Conservation (phyloP, 2,329 filamentous ascomycete genomes). For the Kalmusia sp. region DNA sequence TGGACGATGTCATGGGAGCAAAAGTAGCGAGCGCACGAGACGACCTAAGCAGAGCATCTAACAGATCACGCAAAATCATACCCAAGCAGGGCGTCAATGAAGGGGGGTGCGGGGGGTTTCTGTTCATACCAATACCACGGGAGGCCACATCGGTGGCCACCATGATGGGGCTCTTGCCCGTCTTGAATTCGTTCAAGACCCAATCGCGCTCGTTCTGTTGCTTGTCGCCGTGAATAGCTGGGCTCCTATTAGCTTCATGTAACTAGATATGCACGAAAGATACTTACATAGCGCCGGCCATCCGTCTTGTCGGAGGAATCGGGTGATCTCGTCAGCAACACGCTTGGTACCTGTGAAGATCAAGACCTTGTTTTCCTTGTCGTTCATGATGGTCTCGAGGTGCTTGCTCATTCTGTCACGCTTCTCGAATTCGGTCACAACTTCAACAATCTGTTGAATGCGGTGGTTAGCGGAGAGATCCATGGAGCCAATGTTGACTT, state of each 20-base stretch:
- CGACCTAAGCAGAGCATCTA: constrained; percentile 88
- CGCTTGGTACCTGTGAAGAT: constrained; percentile 90
- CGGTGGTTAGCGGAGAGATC: constrained; percentile 96
- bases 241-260: constrained; percentile 46
- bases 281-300: constrained; percentile 94
- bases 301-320: constrained; percentile 95
- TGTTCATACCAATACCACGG: constrained; percentile 99
- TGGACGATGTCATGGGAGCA: constrained; percentile 90
- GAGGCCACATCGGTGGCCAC: constrained; percentile 99
- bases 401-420: constrained; percentile 97
- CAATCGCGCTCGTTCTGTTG: constrained; percentile 99
- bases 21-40: constrained; percentile 76
- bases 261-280: background rate
- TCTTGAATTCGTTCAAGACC: constrained; percentile 99
- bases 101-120: constrained; percentile 59
- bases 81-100: constrained; percentile 21
- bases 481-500: constrained; percentile 98
- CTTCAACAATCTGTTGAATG: constrained; percentile 97
- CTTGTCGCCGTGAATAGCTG: constrained; percentile 98
- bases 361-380: constrained; percentile 92
- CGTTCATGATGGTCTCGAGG: constrained; percentile 96
- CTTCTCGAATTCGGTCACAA: constrained; percentile 96
- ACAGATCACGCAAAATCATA: constrained; percentile 66
- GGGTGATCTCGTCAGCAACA: constrained; percentile 96
- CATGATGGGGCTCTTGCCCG: constrained; percentile 99